These are phyloP conservation scores for Coprinopsis sp. DNA, from an alignment of 768 basidiomycete species.

Conservation along the genomic window DNA sequence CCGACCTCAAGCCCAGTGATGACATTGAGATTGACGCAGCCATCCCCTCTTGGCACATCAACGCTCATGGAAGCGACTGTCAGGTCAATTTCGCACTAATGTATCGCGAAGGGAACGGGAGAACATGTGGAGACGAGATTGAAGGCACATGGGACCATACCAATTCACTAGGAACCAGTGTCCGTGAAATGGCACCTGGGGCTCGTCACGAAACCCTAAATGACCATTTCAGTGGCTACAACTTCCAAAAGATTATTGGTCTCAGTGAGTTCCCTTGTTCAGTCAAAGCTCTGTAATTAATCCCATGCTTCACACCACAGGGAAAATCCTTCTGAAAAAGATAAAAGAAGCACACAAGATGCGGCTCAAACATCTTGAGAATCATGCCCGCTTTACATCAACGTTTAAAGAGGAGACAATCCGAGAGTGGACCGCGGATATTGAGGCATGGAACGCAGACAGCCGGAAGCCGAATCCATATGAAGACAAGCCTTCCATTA, in stretches of 20 bases:
- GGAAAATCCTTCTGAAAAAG: not conserved
- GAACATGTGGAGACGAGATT: constrained; percentile 32
- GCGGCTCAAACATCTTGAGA: not conserved
- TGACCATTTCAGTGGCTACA: constrained; percentile 23
- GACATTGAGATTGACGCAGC: constrained; percentile 3
- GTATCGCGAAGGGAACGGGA: constrained; percentile 18
- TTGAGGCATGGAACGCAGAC: not conserved
- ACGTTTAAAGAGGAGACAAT: not conserved
- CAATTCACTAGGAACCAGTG: constrained; percentile 24
- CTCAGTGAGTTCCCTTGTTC: constrained; percentile 12
- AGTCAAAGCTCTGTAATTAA: not conserved
- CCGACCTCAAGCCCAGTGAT: constrained; percentile 2
- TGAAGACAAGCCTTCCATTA: not conserved
- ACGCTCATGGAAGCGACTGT: constrained; percentile 21
- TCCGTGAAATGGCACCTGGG: constrained; percentile 33
- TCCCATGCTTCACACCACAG: not conserved
- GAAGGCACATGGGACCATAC: constrained; percentile 28
- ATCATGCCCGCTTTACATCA: not conserved
- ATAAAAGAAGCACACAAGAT: not conserved
- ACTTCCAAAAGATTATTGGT: constrained; percentile 22
- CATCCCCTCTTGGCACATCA: constrained; percentile 26
- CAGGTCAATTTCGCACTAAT: constrained; percentile 20
- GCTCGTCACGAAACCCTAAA: constrained; percentile 22
- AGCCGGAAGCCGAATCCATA: not conserved
- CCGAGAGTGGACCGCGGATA: not conserved